Evolutionary conservation across 2,329 filamentous ascomycete species (phyloP), one percentile per base, ranked within the genome.

Genomic region (Ophiostoma fasciatum): DNA sequence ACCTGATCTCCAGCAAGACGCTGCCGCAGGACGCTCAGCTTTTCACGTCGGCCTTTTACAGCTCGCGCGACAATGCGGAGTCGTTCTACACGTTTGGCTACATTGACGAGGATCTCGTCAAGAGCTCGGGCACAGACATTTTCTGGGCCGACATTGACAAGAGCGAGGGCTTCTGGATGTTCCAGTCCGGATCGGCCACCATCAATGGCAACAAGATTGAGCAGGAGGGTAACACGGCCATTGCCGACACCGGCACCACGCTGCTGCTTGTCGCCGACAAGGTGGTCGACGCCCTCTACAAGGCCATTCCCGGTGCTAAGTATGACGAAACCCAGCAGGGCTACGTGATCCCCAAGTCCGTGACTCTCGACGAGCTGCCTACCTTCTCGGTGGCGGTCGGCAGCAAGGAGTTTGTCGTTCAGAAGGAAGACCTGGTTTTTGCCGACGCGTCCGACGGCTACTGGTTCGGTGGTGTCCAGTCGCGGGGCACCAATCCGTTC

Each of bases 1-100:
- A 80, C 51, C 60, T 79, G 45, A 68, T 71, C 53, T 44, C 54
- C n/a, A 54, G 60, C 14, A n/a, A n/a, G n/a, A n/a, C n/a, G n/a
- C n/a, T n/a, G n/a, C n/a, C n/a, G 67, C 84, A 18, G 64, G 70
- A 19, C 57, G 70, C 53, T 77, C 78, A 0, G 58, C 87, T 27
- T 80, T 87, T 57, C 82, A 79, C 0, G 78, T 76, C 18, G 68
- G 78, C 41, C 62, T 88, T n/a, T n/a, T n/a, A n/a, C n/a, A n/a
- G n/a, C n/a, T n/a, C n/a, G 30, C 70, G 71, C 49, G 64, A 69
- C 44, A 62, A 66, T 40, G 61, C 62, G 13, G 59, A 62, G 3
- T 79, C 80, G 30, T 65, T 68, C 21, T 87, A 83, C 57, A 75
- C 83, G 50, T 87, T 87, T 48, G 82, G 82, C 41, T 65, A 56